phyloP scores from a whole-genome alignment of 192 early-diverging fungal species.

The Coemansia sp. region DNA sequence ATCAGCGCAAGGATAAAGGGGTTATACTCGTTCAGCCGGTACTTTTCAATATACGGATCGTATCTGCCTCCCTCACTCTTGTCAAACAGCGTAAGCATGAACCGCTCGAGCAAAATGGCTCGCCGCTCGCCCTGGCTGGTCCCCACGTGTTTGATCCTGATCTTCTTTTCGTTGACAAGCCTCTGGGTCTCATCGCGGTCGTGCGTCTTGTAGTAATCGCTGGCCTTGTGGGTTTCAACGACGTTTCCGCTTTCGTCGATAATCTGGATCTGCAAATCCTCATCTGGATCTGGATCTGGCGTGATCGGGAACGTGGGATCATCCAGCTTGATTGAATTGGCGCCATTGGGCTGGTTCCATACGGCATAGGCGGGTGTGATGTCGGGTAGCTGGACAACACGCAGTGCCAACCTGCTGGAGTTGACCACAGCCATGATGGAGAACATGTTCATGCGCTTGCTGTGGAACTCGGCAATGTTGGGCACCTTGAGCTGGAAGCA shows the following conservation, averaged over 20 bases:
- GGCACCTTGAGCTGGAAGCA: slow-evolving; percentile 53
- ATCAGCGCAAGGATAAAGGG: slow-evolving; percentile 45
- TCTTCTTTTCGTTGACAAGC: slow-evolving; percentile 10
- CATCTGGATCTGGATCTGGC: slow-evolving; percentile 24
- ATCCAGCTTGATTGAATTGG: slow-evolving; percentile 34
- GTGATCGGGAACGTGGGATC: slow-evolving; percentile 37
- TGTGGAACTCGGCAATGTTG: slow-evolving; percentile 49
- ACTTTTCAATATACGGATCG: slow-evolving; percentile 44
- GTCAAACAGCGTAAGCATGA: slow-evolving; percentile 51
- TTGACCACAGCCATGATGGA: slow-evolving; percentile 49
- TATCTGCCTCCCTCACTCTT: slow-evolving; percentile 35
- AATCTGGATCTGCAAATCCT: slow-evolving; percentile 24
- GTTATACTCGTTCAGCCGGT: slow-evolving; percentile 49
- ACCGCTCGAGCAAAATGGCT: slow-evolving; percentile 45
- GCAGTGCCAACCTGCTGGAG: slow-evolving; percentile 38
- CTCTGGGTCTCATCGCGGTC: slow-evolving; percentile 23
- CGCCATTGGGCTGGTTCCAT: slow-evolving; percentile 29
- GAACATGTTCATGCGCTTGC: slow-evolving; percentile 52
- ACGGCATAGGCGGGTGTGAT: slow-evolving; percentile 33
- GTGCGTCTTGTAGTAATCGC: slow-evolving; percentile 47
- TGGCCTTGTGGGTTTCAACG: slow-evolving; percentile 7
- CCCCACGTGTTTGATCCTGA: slow-evolving; percentile 22
- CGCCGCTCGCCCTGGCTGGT: slow-evolving; percentile 22
- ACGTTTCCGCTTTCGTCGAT: slow-evolving; percentile 29
- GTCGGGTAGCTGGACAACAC: slow-evolving; percentile 40